A percentile compares a stretch with the other conserved stretches of the same genome.
Evolutionary conservation across 305 asterid genomes (phyloP).

Genomic region (Solanum hybrid): DNA sequence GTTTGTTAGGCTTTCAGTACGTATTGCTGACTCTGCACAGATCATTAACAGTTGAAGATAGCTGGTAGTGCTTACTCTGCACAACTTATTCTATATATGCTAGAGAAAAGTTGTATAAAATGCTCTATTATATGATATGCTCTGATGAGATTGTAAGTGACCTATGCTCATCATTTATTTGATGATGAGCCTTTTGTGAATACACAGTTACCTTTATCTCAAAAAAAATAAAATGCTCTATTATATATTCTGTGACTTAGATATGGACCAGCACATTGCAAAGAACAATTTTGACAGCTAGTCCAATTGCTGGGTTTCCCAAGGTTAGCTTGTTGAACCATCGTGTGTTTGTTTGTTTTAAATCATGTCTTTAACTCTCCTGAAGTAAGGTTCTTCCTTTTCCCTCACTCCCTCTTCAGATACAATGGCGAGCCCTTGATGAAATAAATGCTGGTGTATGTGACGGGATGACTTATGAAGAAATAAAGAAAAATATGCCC

Average conservation of each 20-base stretch:
- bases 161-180: too few species aligned
- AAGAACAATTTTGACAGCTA: constrained; percentile 86
- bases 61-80: background rate
- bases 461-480: constrained; percentile 97
- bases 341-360: background rate
- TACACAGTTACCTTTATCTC: too few species aligned
- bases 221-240: background rate
- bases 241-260: constrained; percentile 32
- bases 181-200: too few species aligned
- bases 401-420: constrained; percentile 27
- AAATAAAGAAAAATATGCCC: constrained; percentile 94
- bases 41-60: background rate
- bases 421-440: constrained; percentile 99
- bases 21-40: background rate
- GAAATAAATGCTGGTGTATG: constrained; percentile 95
- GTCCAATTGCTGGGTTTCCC: constrained; percentile 85
- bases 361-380: background rate
- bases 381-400: constrained; percentile 5
- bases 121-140: constrained; percentile 2
- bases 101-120: background rate
- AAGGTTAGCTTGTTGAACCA: constrained; percentile 42
- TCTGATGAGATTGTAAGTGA: too few species aligned
- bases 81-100: background rate
- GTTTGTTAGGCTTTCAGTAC: background rate
- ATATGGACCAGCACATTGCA: constrained; percentile 99